Evolutionary conservation across 1,139 yeast species (phyloP), one percentile per base, ranked within the genome.

Genomic region (Keqinozyma sinolaborantium): DNA sequence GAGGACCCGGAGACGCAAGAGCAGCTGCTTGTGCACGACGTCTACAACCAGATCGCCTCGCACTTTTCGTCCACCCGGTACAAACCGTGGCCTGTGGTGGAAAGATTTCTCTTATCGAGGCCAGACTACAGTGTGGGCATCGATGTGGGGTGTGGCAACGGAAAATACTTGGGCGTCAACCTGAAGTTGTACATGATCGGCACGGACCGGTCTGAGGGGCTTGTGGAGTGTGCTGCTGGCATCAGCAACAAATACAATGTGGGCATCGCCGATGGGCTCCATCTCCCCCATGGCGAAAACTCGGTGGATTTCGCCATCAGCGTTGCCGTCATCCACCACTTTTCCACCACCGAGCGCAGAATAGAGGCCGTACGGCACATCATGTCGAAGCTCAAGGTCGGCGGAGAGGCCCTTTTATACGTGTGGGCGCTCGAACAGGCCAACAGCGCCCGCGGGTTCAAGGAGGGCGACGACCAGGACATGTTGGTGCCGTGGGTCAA

Each of bases 361-460:
- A 56, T 83, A 1, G 75, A 73, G 15, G 97, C 96, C 0, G 79
- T 92, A 3, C 45, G 48, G 11, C 83, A 81, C 37, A 81, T 90
- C 2, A 53, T 92, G 24, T 58, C 78, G 11, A 77, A 78, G 36
- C 55, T 92, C 30, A 67, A 54, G 29, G 38, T 48, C 0, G 78
- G 78, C 1, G 96, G 95, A 1, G 74, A 72, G 34, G 83, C 87
- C 0, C 62, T 94, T 42, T 72, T 92, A 10, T 90, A 90, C 51
- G 95, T 95, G 34, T 92, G 98, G 98, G 98, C 98, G 0, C 60
- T 92, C 32, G 98, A 94, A 45, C 98, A 92, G 55, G 85, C 81
- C 40, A 73, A 68, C 23, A 84, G 95, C 0, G 67, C 95, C 37
- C 67, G 97, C 43, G 97, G 97, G 0, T 90, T 86, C 59, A 80